These are phyloP conservation scores for Colletotrichum spinosum DNA, from an alignment of 2,329 filamentous ascomycete species.

Conservation along the genomic window DNA sequence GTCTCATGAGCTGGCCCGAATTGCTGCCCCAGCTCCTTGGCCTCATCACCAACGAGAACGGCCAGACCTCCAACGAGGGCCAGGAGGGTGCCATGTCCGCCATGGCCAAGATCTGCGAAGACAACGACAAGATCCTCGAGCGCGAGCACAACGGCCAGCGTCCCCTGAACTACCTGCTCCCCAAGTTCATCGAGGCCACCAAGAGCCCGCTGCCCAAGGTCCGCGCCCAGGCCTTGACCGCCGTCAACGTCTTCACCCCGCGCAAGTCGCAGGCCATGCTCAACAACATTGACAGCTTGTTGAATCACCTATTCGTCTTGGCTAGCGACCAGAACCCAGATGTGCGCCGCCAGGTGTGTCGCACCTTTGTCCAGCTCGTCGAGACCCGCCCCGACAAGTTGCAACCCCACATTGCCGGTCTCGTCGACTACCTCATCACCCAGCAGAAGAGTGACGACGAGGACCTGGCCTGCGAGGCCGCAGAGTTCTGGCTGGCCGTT, in stretches of 20 bases:
- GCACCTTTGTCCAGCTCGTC: constrained; percentile 91
- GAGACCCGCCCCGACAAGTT: constrained; percentile 93
- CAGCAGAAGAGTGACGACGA: constrained; percentile 91
- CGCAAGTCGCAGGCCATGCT: constrained; percentile 86
- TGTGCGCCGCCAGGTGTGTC: constrained; percentile 92
- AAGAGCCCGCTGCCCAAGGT: constrained; percentile 81
- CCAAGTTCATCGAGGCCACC: constrained; percentile 90
- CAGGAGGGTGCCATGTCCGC: constrained; percentile 96
- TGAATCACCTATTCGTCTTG: constrained; percentile 85
- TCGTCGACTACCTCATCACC: constrained; percentile 92
- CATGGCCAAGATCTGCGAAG: constrained; percentile 95
- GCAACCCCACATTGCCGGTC: constrained; percentile 84
- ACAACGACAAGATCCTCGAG: constrained; percentile 88
- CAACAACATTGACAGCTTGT: constrained; percentile 81
- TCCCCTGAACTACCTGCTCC: constrained; percentile 88
- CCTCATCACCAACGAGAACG: constrained; percentile 79
- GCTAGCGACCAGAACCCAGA: constrained; percentile 82
- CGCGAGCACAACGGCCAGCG: constrained; percentile 89
- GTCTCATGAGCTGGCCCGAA: constrained; percentile 91
- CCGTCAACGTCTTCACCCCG: constrained; percentile 92
- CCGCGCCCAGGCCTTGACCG: constrained; percentile 80
- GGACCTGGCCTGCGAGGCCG: constrained; percentile 91
- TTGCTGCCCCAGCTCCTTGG: constrained; percentile 85
- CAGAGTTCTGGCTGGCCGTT: constrained; percentile 96
- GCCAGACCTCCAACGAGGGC: constrained; percentile 75